Percentiles rank a stretch among this genome's conserved stretches.
Conservation (phyloP, 192 early-diverging fungal species). For the Fimicolochytrium jonesii region DNA sequence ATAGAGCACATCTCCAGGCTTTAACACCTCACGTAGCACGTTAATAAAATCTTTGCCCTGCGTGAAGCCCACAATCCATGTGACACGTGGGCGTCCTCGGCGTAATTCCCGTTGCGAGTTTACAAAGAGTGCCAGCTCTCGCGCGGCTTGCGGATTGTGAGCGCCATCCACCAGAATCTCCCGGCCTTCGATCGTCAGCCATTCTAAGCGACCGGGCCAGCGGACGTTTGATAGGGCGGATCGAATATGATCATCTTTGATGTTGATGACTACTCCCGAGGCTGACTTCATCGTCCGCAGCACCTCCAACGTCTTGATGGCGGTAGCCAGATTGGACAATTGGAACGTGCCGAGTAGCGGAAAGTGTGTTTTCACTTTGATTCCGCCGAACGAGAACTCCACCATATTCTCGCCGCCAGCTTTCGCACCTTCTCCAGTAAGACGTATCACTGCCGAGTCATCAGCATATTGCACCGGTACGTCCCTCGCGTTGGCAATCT, state of each 20-base stretch:
- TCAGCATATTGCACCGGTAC: neutral
- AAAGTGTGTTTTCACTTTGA: neutral
- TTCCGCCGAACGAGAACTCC: neutral
- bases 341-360: conserved; percentile 72
- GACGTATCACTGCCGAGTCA: no score
- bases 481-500: conserved; percentile 1
- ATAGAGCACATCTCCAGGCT: conserved; percentile 57
- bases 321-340: conserved; percentile 72
- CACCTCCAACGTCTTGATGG: conserved; percentile 55
- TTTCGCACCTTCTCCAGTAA: no score
- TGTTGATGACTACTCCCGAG: no score
- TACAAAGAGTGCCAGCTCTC: conserved; percentile 63
- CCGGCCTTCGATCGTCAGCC: conserved; percentile 22
- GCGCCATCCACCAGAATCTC: conserved; percentile 84
- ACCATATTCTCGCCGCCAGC: no score
- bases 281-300: conserved; percentile 41
- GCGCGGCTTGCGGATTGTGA: conserved; percentile 76
- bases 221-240: conserved; percentile 61
- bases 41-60: conserved; percentile 60
- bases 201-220: conserved; percentile 86
- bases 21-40: conserved; percentile 58
- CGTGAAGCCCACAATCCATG: conserved; percentile 78
- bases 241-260: no score
- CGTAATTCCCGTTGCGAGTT: conserved; percentile 22
- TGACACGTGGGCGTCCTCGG: conserved; percentile 27